Evolutionary conservation across 768 basidiomycete genomes (phyloP).

Genomic region (Astraeus odoratus): DNA sequence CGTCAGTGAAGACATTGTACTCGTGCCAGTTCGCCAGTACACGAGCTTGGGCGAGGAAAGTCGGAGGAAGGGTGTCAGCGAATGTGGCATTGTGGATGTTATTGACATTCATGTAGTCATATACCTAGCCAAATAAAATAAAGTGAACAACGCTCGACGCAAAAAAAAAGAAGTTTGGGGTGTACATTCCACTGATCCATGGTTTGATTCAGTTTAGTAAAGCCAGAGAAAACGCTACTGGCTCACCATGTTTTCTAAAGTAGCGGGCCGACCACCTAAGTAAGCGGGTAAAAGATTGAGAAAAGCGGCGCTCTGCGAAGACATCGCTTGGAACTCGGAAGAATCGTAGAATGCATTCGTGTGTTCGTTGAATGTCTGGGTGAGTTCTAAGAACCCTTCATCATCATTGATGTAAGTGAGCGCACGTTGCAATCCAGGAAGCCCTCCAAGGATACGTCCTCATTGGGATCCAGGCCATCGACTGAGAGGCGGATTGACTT

Average conservation of each 20-base stretch:
- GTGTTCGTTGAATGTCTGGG: conserved; percentile 40
- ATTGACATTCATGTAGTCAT: conserved; percentile 69
- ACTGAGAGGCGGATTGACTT: conserved; percentile 28
- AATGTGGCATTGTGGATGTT: conserved; percentile 60
- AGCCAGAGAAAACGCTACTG: neutral
- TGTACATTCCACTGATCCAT: conserved; percentile 39
- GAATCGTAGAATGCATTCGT: conserved; percentile 53
- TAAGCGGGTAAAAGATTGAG: conserved; percentile 42
- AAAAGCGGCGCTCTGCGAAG: conserved; percentile 39
- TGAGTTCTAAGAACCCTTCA: neutral
- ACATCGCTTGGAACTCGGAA: conserved; percentile 39
- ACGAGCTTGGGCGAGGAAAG: conserved; percentile 47
- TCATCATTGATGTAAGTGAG: neutral
- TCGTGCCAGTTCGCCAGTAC: conserved; percentile 70
- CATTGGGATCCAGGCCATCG: conserved; percentile 53
- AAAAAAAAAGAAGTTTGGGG: conserved; percentile 6
- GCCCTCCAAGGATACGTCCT: conserved; percentile 61
- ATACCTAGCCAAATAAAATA: conserved; percentile 37
- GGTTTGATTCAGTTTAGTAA: conserved; percentile 4
- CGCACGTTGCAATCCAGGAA: conserved; percentile 53
- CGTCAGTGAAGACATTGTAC: conserved; percentile 56
- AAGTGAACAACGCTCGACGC: neutral
- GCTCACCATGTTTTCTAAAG: conserved; percentile 51
- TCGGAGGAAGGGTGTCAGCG: conserved; percentile 35
- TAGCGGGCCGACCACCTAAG: conserved; percentile 47